phyloP scores from a whole-genome alignment of 805 yeast genomes.

The Hanseniaspora singularis region DNA sequence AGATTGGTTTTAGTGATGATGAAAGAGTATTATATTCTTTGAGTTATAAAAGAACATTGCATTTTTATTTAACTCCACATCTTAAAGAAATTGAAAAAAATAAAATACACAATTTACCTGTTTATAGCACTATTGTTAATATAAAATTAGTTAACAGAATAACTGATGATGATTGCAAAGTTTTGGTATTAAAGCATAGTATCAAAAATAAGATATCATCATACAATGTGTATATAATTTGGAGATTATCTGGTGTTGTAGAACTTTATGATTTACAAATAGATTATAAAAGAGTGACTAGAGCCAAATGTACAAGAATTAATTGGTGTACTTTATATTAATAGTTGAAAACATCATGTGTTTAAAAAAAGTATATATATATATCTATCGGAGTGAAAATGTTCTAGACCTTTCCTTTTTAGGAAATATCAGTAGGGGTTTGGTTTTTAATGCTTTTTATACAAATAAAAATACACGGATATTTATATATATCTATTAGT shows the following conservation, averaged over 20 bases:
- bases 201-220: slow-evolving; percentile 52
- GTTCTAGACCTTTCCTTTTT: too few species aligned
- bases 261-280: slow-evolving; percentile 1
- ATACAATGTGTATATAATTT: slow-evolving; percentile 30
- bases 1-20: slow-evolving; percentile 72
- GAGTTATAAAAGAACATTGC: slow-evolving; percentile 82
- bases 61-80: slow-evolving; percentile 39
- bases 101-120: too few species aligned
- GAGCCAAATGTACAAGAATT: slow-evolving; percentile 22
- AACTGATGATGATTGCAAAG: slow-evolving; percentile 47
- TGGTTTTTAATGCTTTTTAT: too few species aligned
- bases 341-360: too few species aligned
- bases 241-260: slow-evolving; percentile 3
- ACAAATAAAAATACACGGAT: too few species aligned
- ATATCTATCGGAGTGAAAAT: too few species aligned
- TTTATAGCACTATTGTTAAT: too few species aligned
- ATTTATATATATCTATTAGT: too few species aligned
- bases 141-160: slow-evolving; percentile 46
- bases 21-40: slow-evolving; percentile 70
- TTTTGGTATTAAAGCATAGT: slow-evolving; percentile 15
- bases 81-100: slow-evolving; percentile 35
- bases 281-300: neutral
- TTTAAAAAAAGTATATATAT: too few species aligned
- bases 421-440: too few species aligned
- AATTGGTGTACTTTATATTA: too few species aligned